phyloP scores from a whole-genome alignment of 164 flowering plant species.

The Platanus orientalis region DNA sequence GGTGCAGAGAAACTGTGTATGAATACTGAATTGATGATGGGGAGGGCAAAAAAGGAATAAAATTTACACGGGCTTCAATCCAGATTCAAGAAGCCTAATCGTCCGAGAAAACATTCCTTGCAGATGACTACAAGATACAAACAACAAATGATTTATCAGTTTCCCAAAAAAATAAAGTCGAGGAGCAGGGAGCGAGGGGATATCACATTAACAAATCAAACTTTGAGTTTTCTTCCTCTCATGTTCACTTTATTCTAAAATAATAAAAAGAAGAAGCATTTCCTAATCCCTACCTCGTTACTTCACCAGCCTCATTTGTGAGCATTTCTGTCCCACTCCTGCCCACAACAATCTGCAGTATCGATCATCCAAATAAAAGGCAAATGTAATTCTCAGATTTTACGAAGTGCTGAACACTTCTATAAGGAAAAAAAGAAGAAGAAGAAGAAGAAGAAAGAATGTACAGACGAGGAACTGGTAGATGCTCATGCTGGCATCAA shows the following conservation, averaged over 20 bases:
- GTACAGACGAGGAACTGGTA: conserved; percentile 84
- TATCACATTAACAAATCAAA: neutral
- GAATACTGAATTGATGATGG: neutral
- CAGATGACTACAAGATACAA: conserved; percentile 56
- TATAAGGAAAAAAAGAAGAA: neutral
- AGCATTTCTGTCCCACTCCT: conserved; percentile 87
- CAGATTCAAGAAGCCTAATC: conserved; percentile 90
- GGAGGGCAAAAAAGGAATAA: neutral
- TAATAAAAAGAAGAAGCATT: no score
- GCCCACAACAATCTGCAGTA: conserved; percentile 85
- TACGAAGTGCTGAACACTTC: neutral
- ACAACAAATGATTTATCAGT: conserved; percentile 6
- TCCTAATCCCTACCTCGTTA: conserved; percentile 59
- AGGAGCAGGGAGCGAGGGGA: no score
- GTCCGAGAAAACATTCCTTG: conserved; percentile 94
- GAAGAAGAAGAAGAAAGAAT: no score
- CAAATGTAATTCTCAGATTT: neutral
- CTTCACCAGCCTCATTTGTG: conserved; percentile 98
- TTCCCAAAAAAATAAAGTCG: neutral
- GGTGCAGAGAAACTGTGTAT: neutral
- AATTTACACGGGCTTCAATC: conserved; percentile 88
- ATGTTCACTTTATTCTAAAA: neutral
- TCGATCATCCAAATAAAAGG: neutral
- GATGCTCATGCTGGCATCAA: conserved; percentile 99
- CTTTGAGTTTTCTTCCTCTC: neutral